Evolutionary conservation across 1,139 yeast genomes (phyloP), one percentile per base, ranked within the genome.

Genomic region (Maudiozyma humilis): DNA sequence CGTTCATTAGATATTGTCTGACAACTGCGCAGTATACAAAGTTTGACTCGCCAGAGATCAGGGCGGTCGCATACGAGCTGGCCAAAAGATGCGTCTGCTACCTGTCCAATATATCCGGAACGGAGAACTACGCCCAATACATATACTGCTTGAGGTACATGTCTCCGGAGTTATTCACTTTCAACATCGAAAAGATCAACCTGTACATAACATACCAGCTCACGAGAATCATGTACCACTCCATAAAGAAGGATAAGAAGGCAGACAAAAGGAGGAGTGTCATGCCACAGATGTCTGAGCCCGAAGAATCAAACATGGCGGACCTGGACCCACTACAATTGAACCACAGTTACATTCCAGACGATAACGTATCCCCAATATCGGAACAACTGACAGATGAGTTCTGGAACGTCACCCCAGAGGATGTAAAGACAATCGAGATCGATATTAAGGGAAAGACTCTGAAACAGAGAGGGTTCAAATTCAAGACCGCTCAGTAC

Each of bases 81-180:
- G 58, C 80, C 19, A 83, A 82, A 55, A 68, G 89, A 41, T 64
- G 77, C 2, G 65, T 85, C 33, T 95, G 95, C 0, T 66, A 82
- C 4, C 53, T 86, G 41, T 71, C 91, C 0, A 72, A 78, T 51
- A 54, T 74, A 3, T 69, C 72, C 29, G 60, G 12, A 59, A 20
- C 42, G 2, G 35, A 17, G 7, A 43, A 37, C 19, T 38, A 73
- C 2, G 73, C 72, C 35, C 72, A 73, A 51, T 57, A 82, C 31
- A 69, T 78, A 2, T 71, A 75, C 48, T 82, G 87, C 83, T 67
- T 82, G 53, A 70, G 79, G 5, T 65, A 72, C 42, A 61, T 70
- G 31, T 58, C 75, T 1, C 42, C 49, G 0, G 57, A 56, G 0
- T 68, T 64, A n/a, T 78, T 80, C 49, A 56, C 60, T 3, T 48